Conservation (phyloP, 2,329 filamentous ascomycete species). For the Ophiostoma piceae region DNA sequence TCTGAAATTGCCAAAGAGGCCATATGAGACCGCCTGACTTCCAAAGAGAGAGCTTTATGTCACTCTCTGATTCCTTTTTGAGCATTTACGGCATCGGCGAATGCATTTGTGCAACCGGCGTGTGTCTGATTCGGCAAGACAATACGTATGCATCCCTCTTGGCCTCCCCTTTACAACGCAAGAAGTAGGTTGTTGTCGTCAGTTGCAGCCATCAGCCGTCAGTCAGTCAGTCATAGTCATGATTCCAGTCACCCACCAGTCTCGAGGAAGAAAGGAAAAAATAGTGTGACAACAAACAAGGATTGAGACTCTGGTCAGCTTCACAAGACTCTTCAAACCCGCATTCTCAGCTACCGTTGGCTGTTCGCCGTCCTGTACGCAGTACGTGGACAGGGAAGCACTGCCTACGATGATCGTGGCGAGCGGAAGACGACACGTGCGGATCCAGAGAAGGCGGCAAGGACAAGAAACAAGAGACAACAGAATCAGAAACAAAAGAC, state of each 20-base stretch:
- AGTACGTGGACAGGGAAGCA: background rate
- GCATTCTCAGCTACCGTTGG: background rate
- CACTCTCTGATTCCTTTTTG: conserved; percentile 4
- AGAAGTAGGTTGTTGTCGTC: background rate
- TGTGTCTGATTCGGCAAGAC: conserved; percentile 23
- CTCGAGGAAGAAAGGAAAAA: conserved; percentile 14
- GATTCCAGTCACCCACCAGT: background rate
- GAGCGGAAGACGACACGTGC: conserved; percentile 14
- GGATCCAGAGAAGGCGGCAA: background rate
- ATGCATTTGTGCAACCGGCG: conserved; percentile 20
- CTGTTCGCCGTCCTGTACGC: background rate
- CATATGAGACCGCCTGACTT: background rate
- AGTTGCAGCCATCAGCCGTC: background rate
- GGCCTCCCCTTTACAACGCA: background rate
- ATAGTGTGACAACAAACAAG: background rate
- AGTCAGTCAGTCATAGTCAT: background rate
- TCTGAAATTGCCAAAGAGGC: background rate
- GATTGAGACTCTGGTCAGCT: background rate
- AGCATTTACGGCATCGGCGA: conserved; percentile 22
- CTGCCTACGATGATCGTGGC: conserved; percentile 2
- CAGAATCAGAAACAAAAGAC: background rate
- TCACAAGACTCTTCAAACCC: background rate
- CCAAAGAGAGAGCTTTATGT: conserved; percentile 10
- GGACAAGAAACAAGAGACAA: background rate
- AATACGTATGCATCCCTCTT: conserved; percentile 14